Percentiles rank a stretch among this genome's conserved stretches.
Conservation (phyloP, 495 filamentous ascomycete species). For the Glonium stellatum region DNA sequence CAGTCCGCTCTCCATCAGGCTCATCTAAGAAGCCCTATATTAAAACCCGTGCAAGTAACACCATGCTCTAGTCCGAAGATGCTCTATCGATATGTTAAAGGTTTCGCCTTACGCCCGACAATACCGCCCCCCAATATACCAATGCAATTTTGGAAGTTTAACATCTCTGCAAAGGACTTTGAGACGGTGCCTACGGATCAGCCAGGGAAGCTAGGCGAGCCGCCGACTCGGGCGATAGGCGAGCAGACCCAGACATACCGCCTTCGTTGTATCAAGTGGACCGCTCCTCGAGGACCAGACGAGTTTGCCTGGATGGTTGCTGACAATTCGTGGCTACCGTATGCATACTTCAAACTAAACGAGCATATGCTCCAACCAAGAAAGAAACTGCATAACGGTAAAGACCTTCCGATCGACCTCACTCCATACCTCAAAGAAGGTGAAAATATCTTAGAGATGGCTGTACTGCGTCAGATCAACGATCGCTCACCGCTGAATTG, state of each 20-base stretch:
- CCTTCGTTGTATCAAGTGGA: slow-evolving; percentile 24
- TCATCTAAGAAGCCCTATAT: slow-evolving; percentile 33
- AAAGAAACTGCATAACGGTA: slow-evolving; percentile 25
- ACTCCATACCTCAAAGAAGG: slow-evolving; percentile 18
- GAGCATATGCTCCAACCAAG: slow-evolving; percentile 1
- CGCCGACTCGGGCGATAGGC: slow-evolving; percentile 5
- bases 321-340: slow-evolving; percentile 20
- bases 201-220: slow-evolving; percentile 1
- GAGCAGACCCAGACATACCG: slow-evolving; percentile 12
- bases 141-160: slow-evolving; percentile 24
- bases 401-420: slow-evolving; percentile 29
- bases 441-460: slow-evolving; percentile 20
- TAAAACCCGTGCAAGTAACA: slow-evolving; percentile 11
- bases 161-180: slow-evolving; percentile 5
- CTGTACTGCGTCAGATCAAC: slow-evolving; percentile 3
- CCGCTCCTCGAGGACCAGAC: neutral
- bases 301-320: slow-evolving; percentile 21
- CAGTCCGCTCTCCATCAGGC: slow-evolving; percentile 35
- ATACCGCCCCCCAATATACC: slow-evolving; percentile 7
- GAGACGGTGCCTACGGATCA: slow-evolving; percentile 13
- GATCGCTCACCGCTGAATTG: slow-evolving; percentile 17
- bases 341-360: slow-evolving; percentile 22
- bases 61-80: neutral
- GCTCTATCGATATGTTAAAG: slow-evolving; percentile 35
- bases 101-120: slow-evolving; percentile 23